Evolutionary conservation across 2,329 filamentous ascomycete genomes (phyloP).

Genomic region (Fusarium albosuccineum): DNA sequence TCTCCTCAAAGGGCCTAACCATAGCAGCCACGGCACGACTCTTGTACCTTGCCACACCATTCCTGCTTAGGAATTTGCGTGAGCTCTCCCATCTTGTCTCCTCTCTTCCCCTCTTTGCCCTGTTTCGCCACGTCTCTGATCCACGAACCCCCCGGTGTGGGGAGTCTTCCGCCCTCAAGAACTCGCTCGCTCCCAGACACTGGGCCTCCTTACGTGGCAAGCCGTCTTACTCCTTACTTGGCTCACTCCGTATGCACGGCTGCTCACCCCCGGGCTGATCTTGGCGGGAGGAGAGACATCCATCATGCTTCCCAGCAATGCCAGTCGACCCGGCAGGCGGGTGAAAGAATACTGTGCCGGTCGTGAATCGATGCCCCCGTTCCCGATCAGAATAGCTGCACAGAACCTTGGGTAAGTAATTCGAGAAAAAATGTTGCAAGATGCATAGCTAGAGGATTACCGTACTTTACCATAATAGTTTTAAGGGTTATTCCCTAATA

Average conservation of each 20-base stretch:
- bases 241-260: conserved; percentile 18
- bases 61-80: conserved; percentile 19
- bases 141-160: conserved; percentile 18
- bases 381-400: too few species aligned
- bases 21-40: conserved; percentile 14
- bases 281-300: conserved; percentile 8
- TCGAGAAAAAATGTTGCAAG: too few species aligned
- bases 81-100: conserved; percentile 24
- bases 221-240: conserved; percentile 21
- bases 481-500: too few species aligned
- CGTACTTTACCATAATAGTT: too few species aligned
- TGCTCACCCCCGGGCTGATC: conserved; percentile 4
- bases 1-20: conserved; percentile 13
- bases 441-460: too few species aligned
- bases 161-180: not conserved
- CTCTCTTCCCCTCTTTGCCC: conserved; percentile 38
- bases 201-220: conserved; percentile 31
- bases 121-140: conserved; percentile 30
- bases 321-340: not conserved
- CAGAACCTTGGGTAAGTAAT: too few species aligned
- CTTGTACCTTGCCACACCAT: conserved; percentile 38
- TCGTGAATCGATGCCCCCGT: too few species aligned
- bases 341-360: too few species aligned
- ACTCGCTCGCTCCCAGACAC: conserved; percentile 5
- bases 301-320: not conserved